phyloP scores from a whole-genome alignment of 257 asterid genomes.

The Penstemon davidsonii region DNA sequence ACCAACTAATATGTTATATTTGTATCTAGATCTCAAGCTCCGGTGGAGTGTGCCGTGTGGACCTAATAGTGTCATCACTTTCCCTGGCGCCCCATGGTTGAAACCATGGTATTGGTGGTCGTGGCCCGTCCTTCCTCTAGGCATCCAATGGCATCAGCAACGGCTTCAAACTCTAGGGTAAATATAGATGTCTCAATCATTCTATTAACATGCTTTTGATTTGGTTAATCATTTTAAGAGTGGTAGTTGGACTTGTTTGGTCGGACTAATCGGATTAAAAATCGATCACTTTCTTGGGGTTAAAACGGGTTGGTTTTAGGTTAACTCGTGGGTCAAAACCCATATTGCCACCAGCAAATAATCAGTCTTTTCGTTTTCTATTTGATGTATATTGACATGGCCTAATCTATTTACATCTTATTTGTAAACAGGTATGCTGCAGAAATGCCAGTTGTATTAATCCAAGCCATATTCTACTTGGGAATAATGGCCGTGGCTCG shows the following conservation, averaged over 20 bases:
- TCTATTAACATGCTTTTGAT: too few species aligned
- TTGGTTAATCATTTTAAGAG: too few species aligned
- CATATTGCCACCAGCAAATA: too few species aligned
- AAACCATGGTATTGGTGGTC: constrained; percentile 99
- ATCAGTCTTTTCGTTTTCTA: too few species aligned
- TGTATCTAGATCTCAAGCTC: constrained; percentile 65
- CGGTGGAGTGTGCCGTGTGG: constrained; percentile 93
- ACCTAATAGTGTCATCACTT: constrained; percentile 84
- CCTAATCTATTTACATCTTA: constrained; percentile 1
- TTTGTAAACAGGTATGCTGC: constrained; percentile 52
- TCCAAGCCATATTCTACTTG: constrained; percentile 57
- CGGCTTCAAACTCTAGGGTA: constrained; percentile 83
- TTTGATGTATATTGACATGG: not conserved
- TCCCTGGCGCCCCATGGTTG: constrained; percentile 85
- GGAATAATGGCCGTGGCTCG: constrained; percentile 66
- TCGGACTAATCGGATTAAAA: too few species aligned
- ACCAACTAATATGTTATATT: constrained; percentile 1
- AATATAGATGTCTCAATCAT: not conserved
- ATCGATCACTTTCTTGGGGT: too few species aligned
- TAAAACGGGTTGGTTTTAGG: too few species aligned
- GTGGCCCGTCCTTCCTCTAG: constrained; percentile 90
- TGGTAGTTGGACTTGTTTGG: too few species aligned
- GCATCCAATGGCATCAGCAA: constrained; percentile 77
- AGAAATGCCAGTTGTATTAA: constrained; percentile 64
- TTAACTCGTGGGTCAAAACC: too few species aligned